These are phyloP conservation scores for Penicillium sclerotigenum DNA, from an alignment of 2,329 filamentous ascomycete species.

Conservation along the genomic window DNA sequence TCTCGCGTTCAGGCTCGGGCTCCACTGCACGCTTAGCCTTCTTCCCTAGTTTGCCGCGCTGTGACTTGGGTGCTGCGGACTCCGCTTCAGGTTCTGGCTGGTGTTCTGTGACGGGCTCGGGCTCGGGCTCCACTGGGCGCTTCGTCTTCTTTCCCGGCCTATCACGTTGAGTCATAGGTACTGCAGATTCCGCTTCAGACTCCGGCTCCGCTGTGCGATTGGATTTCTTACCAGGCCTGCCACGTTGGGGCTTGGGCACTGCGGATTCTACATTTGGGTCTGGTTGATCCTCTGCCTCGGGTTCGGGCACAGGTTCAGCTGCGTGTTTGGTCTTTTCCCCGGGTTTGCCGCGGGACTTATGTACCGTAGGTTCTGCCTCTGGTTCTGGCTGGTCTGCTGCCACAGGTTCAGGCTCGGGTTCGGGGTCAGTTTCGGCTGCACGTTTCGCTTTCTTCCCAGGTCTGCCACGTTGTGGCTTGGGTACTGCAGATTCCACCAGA, in stretches of 20 bases:
- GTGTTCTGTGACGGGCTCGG: neutral
- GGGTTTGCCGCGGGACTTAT: constrained; percentile 1
- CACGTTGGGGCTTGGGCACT: constrained; percentile 1
- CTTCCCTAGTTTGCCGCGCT: constrained; percentile 4
- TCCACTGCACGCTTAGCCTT: constrained; percentile 5
- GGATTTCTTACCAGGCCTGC: constrained; percentile 5
- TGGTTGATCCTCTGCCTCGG: neutral
- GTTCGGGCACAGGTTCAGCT: constrained; percentile 7
- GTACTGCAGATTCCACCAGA: constrained; percentile 8
- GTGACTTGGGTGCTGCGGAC: constrained; percentile 3
- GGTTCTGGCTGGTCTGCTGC: neutral
- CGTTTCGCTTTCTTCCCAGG: constrained; percentile 10
- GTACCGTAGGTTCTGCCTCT: constrained; percentile 1
- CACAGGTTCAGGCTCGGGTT: neutral
- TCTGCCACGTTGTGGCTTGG: constrained; percentile 8
- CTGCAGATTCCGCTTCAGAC: neutral
- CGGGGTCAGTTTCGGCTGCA: neutral
- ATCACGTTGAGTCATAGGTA: neutral
- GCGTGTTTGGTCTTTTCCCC: constrained; percentile 7
- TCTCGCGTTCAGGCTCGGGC: constrained; percentile 8
- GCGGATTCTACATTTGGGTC: constrained; percentile 1
- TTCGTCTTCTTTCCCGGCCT: constrained; percentile 10
- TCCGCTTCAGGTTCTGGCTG: constrained; percentile 6
- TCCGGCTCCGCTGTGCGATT: neutral
- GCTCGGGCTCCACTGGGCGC: neutral